Base-by-base conservation (phyloP, 2,329 filamentous ascomycete species). In the Calycina herbarum region DNA sequence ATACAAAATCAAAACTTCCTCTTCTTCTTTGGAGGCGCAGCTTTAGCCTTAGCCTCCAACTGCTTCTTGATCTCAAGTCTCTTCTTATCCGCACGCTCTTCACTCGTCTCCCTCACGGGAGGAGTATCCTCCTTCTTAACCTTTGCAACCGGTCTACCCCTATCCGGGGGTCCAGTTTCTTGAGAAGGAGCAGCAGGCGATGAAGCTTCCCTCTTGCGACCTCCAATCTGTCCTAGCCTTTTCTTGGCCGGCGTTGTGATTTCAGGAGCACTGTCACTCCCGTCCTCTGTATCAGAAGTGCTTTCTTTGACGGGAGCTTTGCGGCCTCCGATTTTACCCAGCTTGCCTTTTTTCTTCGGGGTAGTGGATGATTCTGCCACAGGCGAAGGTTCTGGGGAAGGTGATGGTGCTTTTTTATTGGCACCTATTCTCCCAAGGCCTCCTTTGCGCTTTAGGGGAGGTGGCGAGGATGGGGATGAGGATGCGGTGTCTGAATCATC, bases 11-110 rank as follows among this genome's bases (percentile, higher is more conserved):
- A 77, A 67, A 77, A 77, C 48, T 73, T 76, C 65, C 74, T 69
- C 66, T 75, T 77, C 67, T 77, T 77, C 63, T 74, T 76, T 13
- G 65, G 69, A 15, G 75, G 74, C 15, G 67, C 72, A n/a, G 66
- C 70, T 57, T 70, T 74, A 10, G 71, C 69, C 61, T 77, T 76
- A 64, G 67, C 71, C 61, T 75, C 75, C 66, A 77, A 67, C 59
- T 76, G 71, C 61, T 66, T 70, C 59, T 73, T 73, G 64, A 76
- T 59, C 64, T 68, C 59, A 29, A 61, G 66, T 33, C 75, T 69
- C 61, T 74, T 77, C 62, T 67, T 71, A 67, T 76, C 67, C 17
- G 75, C 75, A 40, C 72, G 70, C 63, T 76, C 75, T 45, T 67
- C 33, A 17, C 68, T 72, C n/a, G 73, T 77, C 57, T 76, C 74